These are phyloP conservation scores for Solanum sitiens DNA, from an alignment of 257 asterid genomes.

Conservation along the genomic window DNA sequence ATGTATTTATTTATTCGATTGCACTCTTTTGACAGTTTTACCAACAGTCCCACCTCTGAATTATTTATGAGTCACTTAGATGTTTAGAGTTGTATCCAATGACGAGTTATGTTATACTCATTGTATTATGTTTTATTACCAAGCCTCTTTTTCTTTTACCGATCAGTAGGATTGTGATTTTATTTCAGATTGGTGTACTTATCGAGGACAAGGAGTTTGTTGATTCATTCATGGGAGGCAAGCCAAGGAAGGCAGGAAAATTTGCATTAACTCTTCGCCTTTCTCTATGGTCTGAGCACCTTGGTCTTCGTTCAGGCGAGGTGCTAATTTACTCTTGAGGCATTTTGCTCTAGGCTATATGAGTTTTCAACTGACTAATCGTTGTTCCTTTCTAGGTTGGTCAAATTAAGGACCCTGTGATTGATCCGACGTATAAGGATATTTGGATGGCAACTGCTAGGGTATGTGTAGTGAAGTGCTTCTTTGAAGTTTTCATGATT, in stretches of 20 bases:
- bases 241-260: slow-evolving; percentile 79
- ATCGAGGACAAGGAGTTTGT: slow-evolving; percentile 86
- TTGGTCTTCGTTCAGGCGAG: slow-evolving; percentile 77
- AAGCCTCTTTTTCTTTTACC: not conserved
- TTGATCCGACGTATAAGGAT: slow-evolving; percentile 78
- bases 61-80: not conserved
- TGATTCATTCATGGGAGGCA: slow-evolving; percentile 80
- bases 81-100: not conserved
- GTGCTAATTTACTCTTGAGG: slow-evolving; percentile 19
- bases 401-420: slow-evolving; percentile 71
- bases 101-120: not conserved
- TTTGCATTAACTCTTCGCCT: slow-evolving; percentile 78
- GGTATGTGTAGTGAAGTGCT: slow-evolving; percentile 31
- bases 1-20: not conserved
- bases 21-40: not conserved
- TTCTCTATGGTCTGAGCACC: slow-evolving; percentile 93
- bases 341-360: not conserved
- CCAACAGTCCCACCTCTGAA: not conserved
- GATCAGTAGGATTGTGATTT: not conserved
- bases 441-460: slow-evolving; percentile 95
- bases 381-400: slow-evolving; percentile 28
- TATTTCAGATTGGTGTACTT: slow-evolving; percentile 70
- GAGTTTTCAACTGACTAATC: not conserved
- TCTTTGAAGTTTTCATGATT: not conserved
- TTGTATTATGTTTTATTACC: not conserved